Conservation (phyloP, 495 filamentous ascomycete genomes). For the Penicillium bialowiezense region DNA sequence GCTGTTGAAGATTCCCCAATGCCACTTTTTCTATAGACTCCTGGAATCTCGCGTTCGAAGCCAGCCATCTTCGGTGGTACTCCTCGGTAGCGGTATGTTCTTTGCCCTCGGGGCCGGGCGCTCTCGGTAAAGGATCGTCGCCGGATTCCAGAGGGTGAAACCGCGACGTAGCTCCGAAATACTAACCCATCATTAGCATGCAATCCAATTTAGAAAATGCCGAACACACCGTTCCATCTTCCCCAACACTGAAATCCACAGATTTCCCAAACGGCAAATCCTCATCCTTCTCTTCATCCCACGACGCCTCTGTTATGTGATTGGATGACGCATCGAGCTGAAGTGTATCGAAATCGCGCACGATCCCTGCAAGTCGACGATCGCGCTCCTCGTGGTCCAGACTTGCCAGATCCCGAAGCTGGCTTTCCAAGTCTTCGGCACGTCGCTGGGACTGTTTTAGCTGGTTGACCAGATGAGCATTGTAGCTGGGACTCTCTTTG, state of each 20-base stretch:
- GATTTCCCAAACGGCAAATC: not conserved
- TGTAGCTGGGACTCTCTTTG: slow-evolving; percentile 10
- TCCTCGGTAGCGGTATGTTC: slow-evolving; percentile 1
- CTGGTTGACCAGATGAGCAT: slow-evolving; percentile 4
- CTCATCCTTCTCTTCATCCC: not conserved
- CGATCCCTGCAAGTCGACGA: slow-evolving; percentile 5
- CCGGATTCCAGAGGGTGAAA: slow-evolving; percentile 8
- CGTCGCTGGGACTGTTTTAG: slow-evolving; percentile 7
- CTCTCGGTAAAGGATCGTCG: not conserved
- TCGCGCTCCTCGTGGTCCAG: slow-evolving; percentile 6
- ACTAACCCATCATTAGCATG: not conserved
- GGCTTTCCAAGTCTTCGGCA: slow-evolving; percentile 3
- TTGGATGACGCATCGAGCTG: not conserved
- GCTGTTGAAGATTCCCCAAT: not conserved
- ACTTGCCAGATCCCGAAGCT: slow-evolving; percentile 5
- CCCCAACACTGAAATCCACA: slow-evolving; percentile 7
- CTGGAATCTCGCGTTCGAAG: slow-evolving; percentile 9
- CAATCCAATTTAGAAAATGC: too few species aligned
- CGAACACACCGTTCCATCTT: slow-evolving; percentile 1
- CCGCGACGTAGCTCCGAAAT: slow-evolving; percentile 11
- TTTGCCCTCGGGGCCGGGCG: not conserved
- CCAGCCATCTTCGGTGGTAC: slow-evolving; percentile 11
- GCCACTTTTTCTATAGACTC: slow-evolving; percentile 7
- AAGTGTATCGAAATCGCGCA: slow-evolving; percentile 3
- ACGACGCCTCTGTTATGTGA: not conserved